These are phyloP conservation scores for Peronospora farinosa DNA, from an alignment of 352 stramenopile species.

Conservation along the genomic window DNA sequence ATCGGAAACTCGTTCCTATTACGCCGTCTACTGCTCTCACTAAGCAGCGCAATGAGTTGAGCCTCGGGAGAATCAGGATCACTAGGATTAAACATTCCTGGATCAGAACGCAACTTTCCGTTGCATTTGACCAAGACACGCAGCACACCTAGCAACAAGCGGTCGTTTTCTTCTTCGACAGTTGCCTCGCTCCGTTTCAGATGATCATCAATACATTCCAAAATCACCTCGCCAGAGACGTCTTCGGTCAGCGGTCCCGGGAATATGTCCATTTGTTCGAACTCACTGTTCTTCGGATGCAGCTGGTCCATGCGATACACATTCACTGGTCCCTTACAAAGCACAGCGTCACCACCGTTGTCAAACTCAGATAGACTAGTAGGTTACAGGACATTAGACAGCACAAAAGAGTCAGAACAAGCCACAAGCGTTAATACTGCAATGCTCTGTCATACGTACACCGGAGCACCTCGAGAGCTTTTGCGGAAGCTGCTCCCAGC, in stretches of 20 bases:
- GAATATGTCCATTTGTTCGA: constrained; percentile 68
- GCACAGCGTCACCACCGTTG: constrained; percentile 44
- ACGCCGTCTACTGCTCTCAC: constrained; percentile 62
- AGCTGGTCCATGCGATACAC: constrained; percentile 79
- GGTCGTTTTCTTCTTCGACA: constrained; percentile 53
- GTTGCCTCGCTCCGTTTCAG: constrained; percentile 32
- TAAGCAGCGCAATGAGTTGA: constrained; percentile 57
- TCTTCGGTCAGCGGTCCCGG: constrained; percentile 67
- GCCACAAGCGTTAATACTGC: background rate
- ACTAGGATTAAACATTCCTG: constrained; percentile 29
- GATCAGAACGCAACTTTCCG: constrained; percentile 58
- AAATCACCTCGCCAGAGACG: constrained; percentile 50
- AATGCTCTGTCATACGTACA: constrained; percentile 32
- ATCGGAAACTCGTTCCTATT: constrained; percentile 35
- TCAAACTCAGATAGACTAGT: constrained; percentile 50
- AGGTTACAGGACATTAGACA: constrained; percentile 2
- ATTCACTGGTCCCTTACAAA: constrained; percentile 75
- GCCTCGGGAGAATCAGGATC: constrained; percentile 60
- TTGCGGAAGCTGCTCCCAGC: constrained; percentile 49
- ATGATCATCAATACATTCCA: constrained; percentile 60
- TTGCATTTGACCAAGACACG: constrained; percentile 74
- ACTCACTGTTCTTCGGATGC: constrained; percentile 59
- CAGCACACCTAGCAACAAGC: constrained; percentile 61
- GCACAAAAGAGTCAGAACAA: constrained; percentile 11
- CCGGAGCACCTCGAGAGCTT: constrained; percentile 45